These are phyloP conservation scores for Corymbia maculata DNA, from an alignment of 345 rosid species.

Conservation along the genomic window DNA sequence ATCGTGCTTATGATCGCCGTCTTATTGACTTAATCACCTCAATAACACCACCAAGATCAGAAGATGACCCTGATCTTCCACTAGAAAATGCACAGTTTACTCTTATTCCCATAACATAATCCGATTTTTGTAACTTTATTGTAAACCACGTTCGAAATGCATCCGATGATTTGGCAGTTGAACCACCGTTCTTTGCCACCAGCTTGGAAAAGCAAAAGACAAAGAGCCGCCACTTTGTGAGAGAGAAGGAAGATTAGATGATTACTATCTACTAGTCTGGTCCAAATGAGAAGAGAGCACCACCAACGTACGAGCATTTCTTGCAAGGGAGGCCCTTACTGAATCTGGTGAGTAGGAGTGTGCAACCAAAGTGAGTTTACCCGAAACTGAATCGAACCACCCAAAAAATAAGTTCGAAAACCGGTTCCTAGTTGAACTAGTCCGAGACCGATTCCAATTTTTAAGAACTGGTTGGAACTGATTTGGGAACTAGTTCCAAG, in stretches of 20 bases:
- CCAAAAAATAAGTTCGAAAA: no score
- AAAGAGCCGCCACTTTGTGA: background rate
- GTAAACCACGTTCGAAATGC: background rate
- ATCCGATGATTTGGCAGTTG: background rate
- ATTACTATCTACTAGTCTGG: background rate
- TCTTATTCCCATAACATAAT: background rate
- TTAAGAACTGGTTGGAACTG: no score
- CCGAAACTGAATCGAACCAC: no score
- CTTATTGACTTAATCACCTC: background rate
- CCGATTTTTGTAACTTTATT: background rate
- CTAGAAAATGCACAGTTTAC: background rate
- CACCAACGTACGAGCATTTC: background rate
- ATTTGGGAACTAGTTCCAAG: no score
- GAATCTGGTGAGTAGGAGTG: no score
- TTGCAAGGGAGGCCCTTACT: background rate
- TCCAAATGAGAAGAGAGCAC: background rate
- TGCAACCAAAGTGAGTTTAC: no score
- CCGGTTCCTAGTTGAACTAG: no score
- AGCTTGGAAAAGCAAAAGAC: background rate
- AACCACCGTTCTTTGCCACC: background rate
- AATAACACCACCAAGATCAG: background rate
- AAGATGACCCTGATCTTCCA: background rate
- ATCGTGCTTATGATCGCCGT: background rate
- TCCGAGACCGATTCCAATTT: no score
- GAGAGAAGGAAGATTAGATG: background rate